Base-by-base conservation (phyloP, 805 yeast genomes). In the Candida sonorensis region DNA sequence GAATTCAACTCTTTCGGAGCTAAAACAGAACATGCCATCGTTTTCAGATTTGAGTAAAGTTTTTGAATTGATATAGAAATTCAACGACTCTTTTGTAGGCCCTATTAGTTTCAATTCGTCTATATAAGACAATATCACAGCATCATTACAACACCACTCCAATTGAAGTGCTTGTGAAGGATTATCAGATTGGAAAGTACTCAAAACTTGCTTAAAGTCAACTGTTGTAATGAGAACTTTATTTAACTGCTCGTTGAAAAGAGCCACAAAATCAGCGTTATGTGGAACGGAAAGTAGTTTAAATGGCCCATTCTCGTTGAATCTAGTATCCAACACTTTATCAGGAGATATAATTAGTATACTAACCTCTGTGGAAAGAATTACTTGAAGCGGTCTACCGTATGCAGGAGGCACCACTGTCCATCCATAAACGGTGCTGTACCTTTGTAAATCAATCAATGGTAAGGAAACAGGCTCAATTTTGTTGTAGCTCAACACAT, bases 101-200 rank as follows among this genome's bases (percentile, higher is more conserved):
- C 94, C 95, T 22, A 80, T 66, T 11, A 88, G 51, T 38, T 70
- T 69, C 17, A 86, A 46, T 32, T 81, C 86, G 43, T 81, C 90
- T 3, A 68, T 61, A 38, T 57, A 58, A 1, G 75, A 61, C 10
- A 80, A 50, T 0, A 78, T 76, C 1, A 88, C 75, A 0, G 92
- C 85, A 55, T 86, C 95, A 43, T 79, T 75, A 0, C 90, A 85
- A 51, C 95, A 81, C 97, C 97, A 92, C 36, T 66, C 67, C 13
- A 83, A 58, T 37, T 69, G 67, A 26, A 48, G 53, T 0, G 81
- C 77, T 0, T 45, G 37, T 5, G 55, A 34, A 17, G 54, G 16
- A 35, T 47, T 46, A 15, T 47, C 51, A 2, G 72, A 59, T 7
- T 66, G 51, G 45, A 64, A 69, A 29, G 64, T 69, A 26, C 68